Evolutionary conservation across 768 basidiomycete genomes (phyloP).

Genomic region (Mycena chlorophos): DNA sequence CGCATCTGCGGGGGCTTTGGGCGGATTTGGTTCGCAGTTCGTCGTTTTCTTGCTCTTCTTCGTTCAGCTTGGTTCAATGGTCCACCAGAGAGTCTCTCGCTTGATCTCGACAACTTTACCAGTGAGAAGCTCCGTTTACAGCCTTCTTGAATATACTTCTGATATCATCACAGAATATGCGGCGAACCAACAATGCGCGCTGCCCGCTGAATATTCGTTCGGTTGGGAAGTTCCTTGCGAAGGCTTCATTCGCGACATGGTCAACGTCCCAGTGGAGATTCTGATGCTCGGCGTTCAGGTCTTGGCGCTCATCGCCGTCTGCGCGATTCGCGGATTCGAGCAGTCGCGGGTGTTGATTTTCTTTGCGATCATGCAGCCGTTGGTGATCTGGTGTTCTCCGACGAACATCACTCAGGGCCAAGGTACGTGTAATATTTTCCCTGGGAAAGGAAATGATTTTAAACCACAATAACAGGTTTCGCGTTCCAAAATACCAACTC

Average conservation of each 20-base stretch:
- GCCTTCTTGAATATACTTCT: background rate
- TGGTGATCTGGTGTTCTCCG: background rate
- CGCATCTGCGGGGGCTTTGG: background rate
- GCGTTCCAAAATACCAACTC: constrained; percentile 25
- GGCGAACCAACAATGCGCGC: background rate
- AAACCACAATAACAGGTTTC: constrained; percentile 6
- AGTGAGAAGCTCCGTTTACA: background rate
- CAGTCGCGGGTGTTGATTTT: background rate
- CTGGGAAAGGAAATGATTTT: background rate
- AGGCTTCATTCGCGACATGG: constrained; percentile 16
- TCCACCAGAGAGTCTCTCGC: background rate
- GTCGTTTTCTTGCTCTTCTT: background rate
- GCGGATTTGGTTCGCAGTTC: background rate
- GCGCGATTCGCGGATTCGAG: background rate
- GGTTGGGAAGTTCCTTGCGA: constrained; percentile 9
- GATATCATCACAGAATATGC: background rate
- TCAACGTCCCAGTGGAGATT: constrained; percentile 11
- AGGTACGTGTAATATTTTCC: background rate
- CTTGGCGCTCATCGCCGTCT: constrained; percentile 10
- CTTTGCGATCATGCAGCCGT: background rate
- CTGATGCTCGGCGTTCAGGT: constrained; percentile 14
- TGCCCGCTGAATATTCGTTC: constrained; percentile 11
- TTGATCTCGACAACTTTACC: background rate
- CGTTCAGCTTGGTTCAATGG: background rate
- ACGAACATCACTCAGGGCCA: background rate